Evolutionary conservation across 495 filamentous ascomycete species (phyloP), one percentile per base, ranked within the genome.

Genomic region (Penicillium canariense): DNA sequence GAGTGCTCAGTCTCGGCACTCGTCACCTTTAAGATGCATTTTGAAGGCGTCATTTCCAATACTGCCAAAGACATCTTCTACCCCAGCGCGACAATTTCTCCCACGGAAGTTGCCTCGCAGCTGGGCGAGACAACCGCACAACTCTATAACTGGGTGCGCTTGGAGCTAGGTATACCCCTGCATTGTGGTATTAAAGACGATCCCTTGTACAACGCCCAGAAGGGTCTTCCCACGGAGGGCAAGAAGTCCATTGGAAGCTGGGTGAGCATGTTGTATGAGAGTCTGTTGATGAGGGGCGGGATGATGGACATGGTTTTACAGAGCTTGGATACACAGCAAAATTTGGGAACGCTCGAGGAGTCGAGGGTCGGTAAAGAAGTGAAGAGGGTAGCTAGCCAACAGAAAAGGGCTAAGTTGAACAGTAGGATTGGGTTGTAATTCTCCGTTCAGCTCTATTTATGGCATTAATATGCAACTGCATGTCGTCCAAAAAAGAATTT

Each of bases 201-300:
- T 49, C 59, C 59, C 18, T 52, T 62, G 18, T 62, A 58, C 26
- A 61, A 55, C n/a, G 39, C 36, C 27, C 32, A 56, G 43, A 34
- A 56, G 2, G 58, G 54, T 14, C 42, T 56, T 5, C 18, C 53
- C 8, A 46, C 43, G 4, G 39, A 45, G 5, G 50, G 38, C 39
- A 61, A 61, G 25, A 56, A 42, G 49, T 53, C 43, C 5, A 53
- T 61, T 18, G 58, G 58, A 18, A 56, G 49, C 36, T 43, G 43
- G 36, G 58, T 61, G 1, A 56, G 49, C 32, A 36, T 36, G 1
- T 26, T 61, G 8, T 61, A 61, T 40, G 58, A 61, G 49, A 57
- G 44, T 17, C 23, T 61, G 43, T 22, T 61, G 2, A 18, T 42
- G 17, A 45, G 44, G 26, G 58, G 31, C 8, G n/a, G n/a, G n/a